A percentile compares a stretch with the other conserved stretches of the same genome.
These are phyloP conservation scores for Ophiostoma sp. DNA, from an alignment of 2,329 filamentous ascomycete genomes.

Conservation along the genomic window DNA sequence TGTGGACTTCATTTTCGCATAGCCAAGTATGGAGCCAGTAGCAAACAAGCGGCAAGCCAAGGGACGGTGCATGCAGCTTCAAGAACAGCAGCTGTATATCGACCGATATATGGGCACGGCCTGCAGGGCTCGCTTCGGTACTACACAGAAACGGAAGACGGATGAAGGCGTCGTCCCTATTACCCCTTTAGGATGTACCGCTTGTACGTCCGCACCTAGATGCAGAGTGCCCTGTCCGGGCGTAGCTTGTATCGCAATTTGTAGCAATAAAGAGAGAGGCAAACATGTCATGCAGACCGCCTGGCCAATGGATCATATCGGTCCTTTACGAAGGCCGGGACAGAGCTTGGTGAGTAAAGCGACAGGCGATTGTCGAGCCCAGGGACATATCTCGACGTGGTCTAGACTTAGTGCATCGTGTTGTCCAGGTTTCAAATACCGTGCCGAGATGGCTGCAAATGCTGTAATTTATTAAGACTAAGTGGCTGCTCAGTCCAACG, in stretches of 20 bases:
- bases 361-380: too few relatives aligned
- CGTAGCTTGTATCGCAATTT: neutral
- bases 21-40: neutral
- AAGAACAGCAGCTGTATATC: neutral
- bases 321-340: neutral
- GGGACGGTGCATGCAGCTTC: neutral
- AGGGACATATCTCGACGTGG: too few relatives aligned
- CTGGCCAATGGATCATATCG: neutral
- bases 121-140: conserved; percentile 2
- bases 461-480: neutral
- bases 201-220: neutral
- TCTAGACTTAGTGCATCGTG: too few relatives aligned
- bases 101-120: neutral
- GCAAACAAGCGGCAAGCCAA: neutral
- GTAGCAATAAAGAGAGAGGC: neutral
- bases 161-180: neutral
- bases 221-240: neutral
- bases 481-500: neutral
- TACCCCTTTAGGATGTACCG: neutral
- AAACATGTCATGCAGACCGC: neutral
- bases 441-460: neutral
- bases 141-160: neutral
- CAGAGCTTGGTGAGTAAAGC: too few relatives aligned
- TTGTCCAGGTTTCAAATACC: neutral
- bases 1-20: neutral